Percentiles rank a stretch among this genome's conserved stretches.
phyloP scores from a whole-genome alignment of 805 yeast species.

The Lachancea dasiensis region DNA sequence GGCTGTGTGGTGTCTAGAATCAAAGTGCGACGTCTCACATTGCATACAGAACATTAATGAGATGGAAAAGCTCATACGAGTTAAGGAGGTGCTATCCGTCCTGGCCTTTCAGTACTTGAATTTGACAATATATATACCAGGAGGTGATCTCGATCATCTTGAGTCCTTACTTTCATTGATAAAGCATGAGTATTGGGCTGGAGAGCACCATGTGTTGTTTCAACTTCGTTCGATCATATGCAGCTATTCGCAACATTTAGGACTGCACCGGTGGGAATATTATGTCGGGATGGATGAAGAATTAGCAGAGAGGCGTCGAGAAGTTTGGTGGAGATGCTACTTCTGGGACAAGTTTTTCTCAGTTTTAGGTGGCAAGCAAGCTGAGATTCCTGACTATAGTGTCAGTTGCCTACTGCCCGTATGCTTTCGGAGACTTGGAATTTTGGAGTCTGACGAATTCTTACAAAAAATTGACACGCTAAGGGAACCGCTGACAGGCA shows the following conservation, averaged over 20 bases:
- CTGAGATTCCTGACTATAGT: slow-evolving; percentile 19
- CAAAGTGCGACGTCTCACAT: neutral
- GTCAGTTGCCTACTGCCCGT: slow-evolving; percentile 25
- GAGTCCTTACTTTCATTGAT: slow-evolving; percentile 24
- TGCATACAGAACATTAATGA: neutral
- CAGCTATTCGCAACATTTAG: slow-evolving; percentile 22
- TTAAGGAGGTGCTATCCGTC: slow-evolving; percentile 7
- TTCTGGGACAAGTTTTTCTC: slow-evolving; percentile 19
- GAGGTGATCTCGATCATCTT: slow-evolving; percentile 20
- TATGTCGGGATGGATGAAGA: slow-evolving; percentile 30
- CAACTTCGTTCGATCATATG: slow-evolving; percentile 13
- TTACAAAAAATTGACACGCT: slow-evolving; percentile 2
- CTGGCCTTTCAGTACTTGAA: slow-evolving; percentile 9
- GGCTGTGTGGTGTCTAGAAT: neutral
- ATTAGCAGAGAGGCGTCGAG: slow-evolving; percentile 27
- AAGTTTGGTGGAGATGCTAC: slow-evolving; percentile 29
- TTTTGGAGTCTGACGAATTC: slow-evolving; percentile 10
- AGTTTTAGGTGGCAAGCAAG: slow-evolving; percentile 17
- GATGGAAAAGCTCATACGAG: neutral
- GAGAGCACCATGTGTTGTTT: slow-evolving; percentile 15
- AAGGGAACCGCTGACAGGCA: neutral
- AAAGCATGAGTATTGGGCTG: slow-evolving; percentile 23
- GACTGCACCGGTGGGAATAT: slow-evolving; percentile 31
- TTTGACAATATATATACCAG: slow-evolving; percentile 2
- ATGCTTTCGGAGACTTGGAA: slow-evolving; percentile 18